A percentile compares a stretch with the other conserved stretches of the same genome.
Conservation (phyloP, 2,329 filamentous ascomycete genomes). For the Arachnopeziza araneosa region DNA sequence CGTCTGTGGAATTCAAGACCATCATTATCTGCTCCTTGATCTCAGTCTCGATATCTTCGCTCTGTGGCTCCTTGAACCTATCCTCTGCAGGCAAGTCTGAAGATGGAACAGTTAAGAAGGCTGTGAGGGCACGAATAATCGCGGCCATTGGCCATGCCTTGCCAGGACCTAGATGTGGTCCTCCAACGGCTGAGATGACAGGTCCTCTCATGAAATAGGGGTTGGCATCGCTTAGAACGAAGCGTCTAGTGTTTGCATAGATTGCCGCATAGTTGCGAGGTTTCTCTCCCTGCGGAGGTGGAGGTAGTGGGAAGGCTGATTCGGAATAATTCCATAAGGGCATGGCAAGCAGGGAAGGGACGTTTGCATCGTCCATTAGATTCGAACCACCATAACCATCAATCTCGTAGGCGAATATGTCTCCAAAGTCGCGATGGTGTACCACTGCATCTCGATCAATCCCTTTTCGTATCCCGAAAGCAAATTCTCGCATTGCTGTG, state of each 20-base stretch:
- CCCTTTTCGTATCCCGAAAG: conserved; percentile 58
- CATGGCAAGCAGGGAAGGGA: conserved; percentile 60
- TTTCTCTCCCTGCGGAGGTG: conserved; percentile 13
- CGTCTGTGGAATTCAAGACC: conserved; percentile 19
- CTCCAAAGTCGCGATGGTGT: conserved; percentile 52
- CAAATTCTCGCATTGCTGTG: conserved; percentile 48
- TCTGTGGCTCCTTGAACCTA: conserved; percentile 1
- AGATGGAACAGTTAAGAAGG: conserved; percentile 21
- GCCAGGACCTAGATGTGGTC: conserved; percentile 56
- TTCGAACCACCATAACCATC: conserved; percentile 55
- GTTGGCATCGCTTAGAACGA: conserved; percentile 71
- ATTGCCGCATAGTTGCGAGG: conserved; percentile 50
- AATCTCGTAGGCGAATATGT: conserved; percentile 75
- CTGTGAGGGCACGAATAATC: conserved; percentile 46
- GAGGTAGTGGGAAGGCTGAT: conserved; percentile 20
- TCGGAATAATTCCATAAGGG: conserved; percentile 54
- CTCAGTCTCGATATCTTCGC: conserved; percentile 23
- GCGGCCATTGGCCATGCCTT: conserved; percentile 50
- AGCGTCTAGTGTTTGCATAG: conserved; percentile 74
- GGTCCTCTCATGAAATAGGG: conserved; percentile 60
- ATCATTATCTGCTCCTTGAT: conserved; percentile 25
- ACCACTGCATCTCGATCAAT: conserved; percentile 69
- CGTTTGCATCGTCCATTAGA: conserved; percentile 69
- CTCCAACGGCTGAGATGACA: conserved; percentile 64
- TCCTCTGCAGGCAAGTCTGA: not conserved